Percentiles rank a stretch among this genome's conserved stretches.
phyloP scores from a whole-genome alignment of 1,139 yeast genomes.

The Sugiyamaella novakii region DNA sequence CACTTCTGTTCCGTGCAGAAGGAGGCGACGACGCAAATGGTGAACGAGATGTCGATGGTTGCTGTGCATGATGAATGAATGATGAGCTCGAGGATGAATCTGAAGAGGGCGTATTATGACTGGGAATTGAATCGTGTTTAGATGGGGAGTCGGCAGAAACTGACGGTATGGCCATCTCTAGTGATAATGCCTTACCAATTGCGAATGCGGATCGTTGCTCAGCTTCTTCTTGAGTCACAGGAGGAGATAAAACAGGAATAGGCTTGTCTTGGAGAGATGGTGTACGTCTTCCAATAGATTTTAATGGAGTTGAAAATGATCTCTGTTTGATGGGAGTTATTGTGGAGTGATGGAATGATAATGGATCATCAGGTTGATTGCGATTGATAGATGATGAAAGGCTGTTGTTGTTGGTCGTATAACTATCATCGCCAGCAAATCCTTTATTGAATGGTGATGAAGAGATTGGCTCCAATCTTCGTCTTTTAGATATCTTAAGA shows the following conservation, averaged over 20 bases:
- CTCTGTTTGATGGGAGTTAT: constrained; percentile 36
- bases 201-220: background rate
- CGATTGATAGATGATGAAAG: constrained; percentile 1
- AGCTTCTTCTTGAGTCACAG: constrained; percentile 20
- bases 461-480: constrained; percentile 33
- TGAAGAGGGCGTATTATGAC: background rate
- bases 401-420: background rate
- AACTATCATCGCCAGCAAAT: constrained; percentile 9
- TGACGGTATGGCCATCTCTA: background rate
- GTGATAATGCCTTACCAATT: no score
- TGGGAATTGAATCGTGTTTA: background rate
- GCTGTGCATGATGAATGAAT: background rate
- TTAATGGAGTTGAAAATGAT: constrained; percentile 34
- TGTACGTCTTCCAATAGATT: constrained; percentile 29
- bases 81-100: constrained; percentile 2
- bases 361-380: background rate
- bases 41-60: background rate
- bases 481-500: constrained; percentile 33
- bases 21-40: constrained; percentile 13
- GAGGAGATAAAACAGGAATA: constrained; percentile 39
- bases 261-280: constrained; percentile 39
- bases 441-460: constrained; percentile 21
- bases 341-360: constrained; percentile 8
- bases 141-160: background rate
- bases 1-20: constrained; percentile 7